phyloP scores from a whole-genome alignment of 2,329 filamentous ascomycete genomes.

The Hypoxylon sp. region DNA sequence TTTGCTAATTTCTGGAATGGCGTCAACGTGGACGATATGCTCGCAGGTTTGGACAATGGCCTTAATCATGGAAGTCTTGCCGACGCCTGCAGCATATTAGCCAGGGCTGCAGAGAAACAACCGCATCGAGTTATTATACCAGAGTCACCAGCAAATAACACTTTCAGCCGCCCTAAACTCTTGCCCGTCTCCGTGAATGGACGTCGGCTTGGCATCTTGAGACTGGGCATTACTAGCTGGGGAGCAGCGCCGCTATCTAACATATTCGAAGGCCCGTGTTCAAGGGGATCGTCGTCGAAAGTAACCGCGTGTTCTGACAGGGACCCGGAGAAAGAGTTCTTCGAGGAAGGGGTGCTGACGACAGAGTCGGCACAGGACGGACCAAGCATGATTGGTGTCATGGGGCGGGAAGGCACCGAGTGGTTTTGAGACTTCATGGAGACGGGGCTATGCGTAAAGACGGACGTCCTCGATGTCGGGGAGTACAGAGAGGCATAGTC shows the following conservation, averaged over 20 bases:
- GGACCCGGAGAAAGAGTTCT: slow-evolving; percentile 59
- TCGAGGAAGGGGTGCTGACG: slow-evolving; percentile 61
- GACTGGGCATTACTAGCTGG: slow-evolving; percentile 97
- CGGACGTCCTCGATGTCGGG: slow-evolving; percentile 44
- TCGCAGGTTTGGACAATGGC: slow-evolving; percentile 86
- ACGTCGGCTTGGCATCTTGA: slow-evolving; percentile 85
- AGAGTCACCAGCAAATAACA: slow-evolving; percentile 82
- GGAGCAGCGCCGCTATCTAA: slow-evolving; percentile 63
- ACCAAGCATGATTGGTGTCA: slow-evolving; percentile 55
- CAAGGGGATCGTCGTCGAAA: slow-evolving; percentile 57
- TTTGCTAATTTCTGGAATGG: slow-evolving; percentile 52
- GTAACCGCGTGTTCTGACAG: slow-evolving; percentile 54
- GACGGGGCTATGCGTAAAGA: slow-evolving; percentile 45
- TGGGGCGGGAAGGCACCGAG: slow-evolving; percentile 51
- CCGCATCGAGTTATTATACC: slow-evolving; percentile 57
- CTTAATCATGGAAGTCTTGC: slow-evolving; percentile 89
- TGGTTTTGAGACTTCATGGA: slow-evolving; percentile 43
- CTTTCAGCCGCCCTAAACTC: slow-evolving; percentile 82
- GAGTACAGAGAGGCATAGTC: slow-evolving; percentile 38
- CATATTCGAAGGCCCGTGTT: slow-evolving; percentile 51
- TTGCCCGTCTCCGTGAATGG: slow-evolving; percentile 91
- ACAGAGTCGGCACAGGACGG: slow-evolving; percentile 52
- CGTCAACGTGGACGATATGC: slow-evolving; percentile 93
- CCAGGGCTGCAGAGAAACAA: slow-evolving; percentile 26
- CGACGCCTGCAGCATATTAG: slow-evolving; percentile 65